Conservation (phyloP, 208 protist genomes). For the Trypanosoma lewisi region DNA sequence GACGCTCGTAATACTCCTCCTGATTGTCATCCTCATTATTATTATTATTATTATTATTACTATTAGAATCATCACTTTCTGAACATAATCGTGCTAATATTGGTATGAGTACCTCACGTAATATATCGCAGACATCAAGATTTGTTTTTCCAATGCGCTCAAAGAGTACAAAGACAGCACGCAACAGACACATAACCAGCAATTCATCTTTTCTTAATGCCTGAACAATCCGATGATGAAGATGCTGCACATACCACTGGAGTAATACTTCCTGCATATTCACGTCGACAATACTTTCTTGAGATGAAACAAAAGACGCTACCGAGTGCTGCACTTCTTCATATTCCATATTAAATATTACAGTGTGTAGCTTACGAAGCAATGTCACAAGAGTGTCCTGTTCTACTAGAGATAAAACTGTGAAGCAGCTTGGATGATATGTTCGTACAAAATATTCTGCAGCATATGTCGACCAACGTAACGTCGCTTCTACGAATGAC, state of each 20-base stretch:
- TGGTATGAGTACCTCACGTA: slow-evolving; percentile 15
- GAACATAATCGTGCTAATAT: slow-evolving; percentile 17
- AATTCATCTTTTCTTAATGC: slow-evolving; percentile 17
- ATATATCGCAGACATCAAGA: slow-evolving; percentile 9
- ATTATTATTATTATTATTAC: neutral
- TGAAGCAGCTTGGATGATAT: slow-evolving; percentile 67
- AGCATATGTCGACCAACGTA: slow-evolving; percentile 10
- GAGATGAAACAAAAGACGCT: neutral
- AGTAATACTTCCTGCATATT: slow-evolving; percentile 1
- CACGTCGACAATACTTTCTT: neutral
- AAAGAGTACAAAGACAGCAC: slow-evolving; percentile 17
- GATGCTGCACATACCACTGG: slow-evolving; percentile 11
- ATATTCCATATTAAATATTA: slow-evolving; percentile 16
- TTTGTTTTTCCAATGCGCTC: slow-evolving; percentile 25
- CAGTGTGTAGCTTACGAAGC: slow-evolving; percentile 36
- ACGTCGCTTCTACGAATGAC: neutral
- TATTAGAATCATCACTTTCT: neutral
- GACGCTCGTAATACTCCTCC: slow-evolving; percentile 21
- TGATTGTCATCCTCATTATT: slow-evolving; percentile 7
- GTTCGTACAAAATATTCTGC: slow-evolving; percentile 41
- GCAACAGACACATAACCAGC: slow-evolving; percentile 25
- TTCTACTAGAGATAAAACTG: slow-evolving; percentile 42
- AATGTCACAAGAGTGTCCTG: slow-evolving; percentile 43
- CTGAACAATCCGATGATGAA: slow-evolving; percentile 12
- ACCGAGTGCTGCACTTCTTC: slow-evolving; percentile 7